Evolutionary conservation across 2,329 filamentous ascomycete genomes (phyloP).

Genomic region (Anthostomella pinea): DNA sequence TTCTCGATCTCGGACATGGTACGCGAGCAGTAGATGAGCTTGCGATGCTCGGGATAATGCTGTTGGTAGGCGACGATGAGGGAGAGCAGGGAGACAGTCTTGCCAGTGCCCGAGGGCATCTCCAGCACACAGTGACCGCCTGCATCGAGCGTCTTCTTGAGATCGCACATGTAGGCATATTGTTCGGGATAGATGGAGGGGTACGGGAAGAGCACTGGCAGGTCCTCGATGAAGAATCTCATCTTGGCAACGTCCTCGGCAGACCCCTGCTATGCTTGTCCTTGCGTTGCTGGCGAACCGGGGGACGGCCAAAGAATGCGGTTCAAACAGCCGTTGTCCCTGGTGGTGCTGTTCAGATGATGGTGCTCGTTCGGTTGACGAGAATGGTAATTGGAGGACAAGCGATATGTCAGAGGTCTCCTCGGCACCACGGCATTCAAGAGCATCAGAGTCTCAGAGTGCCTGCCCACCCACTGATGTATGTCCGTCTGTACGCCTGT

Average conservation of each 20-base stretch:
- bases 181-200: constrained; percentile 55
- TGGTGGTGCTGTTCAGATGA: too few species aligned
- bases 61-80: constrained; percentile 97
- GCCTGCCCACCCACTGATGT: too few species aligned
- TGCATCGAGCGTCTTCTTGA: constrained; percentile 86
- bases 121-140: constrained; percentile 95
- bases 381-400: too few species aligned
- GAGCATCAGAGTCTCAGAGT: too few species aligned
- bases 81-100: constrained; percentile 92
- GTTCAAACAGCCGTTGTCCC: too few species aligned
- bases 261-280: too few species aligned
- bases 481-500: too few species aligned
- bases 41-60: constrained; percentile 86
- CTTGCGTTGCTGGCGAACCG: too few species aligned
- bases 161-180: constrained; percentile 81
- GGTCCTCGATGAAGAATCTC: constrained; percentile 74
- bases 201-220: constrained; percentile 41
- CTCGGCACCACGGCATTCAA: too few species aligned
- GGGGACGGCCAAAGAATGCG: too few species aligned
- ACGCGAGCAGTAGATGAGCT: constrained; percentile 98
- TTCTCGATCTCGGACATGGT: constrained; percentile 99
- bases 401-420: too few species aligned
- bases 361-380: too few species aligned
- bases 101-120: constrained; percentile 98
- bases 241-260: constrained; percentile 47